Evolutionary conservation across 192 early-diverging fungal genomes (phyloP).

Genomic region (Linnemannia schmuckeri): DNA sequence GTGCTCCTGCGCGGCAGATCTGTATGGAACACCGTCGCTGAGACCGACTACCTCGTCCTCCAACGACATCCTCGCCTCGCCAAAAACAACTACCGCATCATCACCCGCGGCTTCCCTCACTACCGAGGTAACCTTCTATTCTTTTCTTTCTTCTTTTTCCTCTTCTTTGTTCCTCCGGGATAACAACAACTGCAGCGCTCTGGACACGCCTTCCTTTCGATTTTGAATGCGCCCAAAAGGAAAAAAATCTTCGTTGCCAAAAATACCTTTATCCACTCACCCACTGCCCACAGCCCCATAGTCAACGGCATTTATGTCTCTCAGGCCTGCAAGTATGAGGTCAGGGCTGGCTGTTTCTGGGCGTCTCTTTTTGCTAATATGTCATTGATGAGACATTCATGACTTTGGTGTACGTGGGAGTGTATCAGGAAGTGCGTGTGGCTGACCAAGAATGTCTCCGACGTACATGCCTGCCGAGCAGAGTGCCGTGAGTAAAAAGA

Average conservation of each 20-base stretch:
- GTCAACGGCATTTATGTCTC: not conserved
- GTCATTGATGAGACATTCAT: not conserved
- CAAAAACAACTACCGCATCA: constrained; percentile 38
- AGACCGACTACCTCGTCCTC: constrained; percentile 49
- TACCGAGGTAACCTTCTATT: constrained; percentile 40
- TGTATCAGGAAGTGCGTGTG: not conserved
- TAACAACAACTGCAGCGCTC: no score
- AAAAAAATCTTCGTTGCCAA: not conserved
- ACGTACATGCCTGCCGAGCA: no score
- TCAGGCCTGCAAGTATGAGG: not conserved
- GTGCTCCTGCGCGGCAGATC: constrained; percentile 47
- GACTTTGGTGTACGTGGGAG: not conserved
- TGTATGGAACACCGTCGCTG: constrained; percentile 37
- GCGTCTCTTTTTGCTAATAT: not conserved
- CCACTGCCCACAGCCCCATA: not conserved
- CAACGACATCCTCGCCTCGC: constrained; percentile 43
- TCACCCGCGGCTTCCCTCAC: constrained; percentile 53
- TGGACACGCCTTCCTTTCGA: not conserved
- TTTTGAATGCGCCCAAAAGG: not conserved
- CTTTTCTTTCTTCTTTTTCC: constrained; percentile 7
- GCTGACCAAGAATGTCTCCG: constrained; percentile 1
- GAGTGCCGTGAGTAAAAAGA: not conserved
- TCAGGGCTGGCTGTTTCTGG: not conserved
- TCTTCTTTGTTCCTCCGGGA: not conserved
- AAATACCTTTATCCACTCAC: not conserved